Evolutionary conservation across 768 basidiomycete species (phyloP), one percentile per base, ranked within the genome.

Genomic region (Lentinula lateritia): DNA sequence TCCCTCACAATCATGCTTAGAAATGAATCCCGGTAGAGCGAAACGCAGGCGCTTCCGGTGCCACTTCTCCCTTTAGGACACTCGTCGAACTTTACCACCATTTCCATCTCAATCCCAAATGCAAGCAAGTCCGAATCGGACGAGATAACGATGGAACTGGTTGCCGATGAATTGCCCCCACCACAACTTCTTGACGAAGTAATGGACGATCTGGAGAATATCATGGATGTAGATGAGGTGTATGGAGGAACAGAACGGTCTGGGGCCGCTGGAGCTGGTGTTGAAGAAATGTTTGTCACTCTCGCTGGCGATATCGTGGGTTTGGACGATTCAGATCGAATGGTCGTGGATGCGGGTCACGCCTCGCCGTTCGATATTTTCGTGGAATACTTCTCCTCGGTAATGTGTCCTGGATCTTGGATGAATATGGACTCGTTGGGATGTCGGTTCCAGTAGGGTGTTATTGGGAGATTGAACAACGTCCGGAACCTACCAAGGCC

Each of bases 391-490:
- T 56, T 56, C 5, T 38, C 54, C 20, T 39, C 39, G 18, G 56
- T 58, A 42, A 58, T 58, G 56, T 46, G 56, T n/a, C 56, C 56
- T 20, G 45, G 41, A 12, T 58, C 56, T 15, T 58, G 56, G 56
- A 38, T 38, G 38, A 36, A 54, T 15, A 39, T 39, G 10, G 38
- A 20, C 39, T 16, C 10, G 36, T 34, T 32, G 12, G 36, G 32
- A 52, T 52, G 52, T n/a, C 28, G 52, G 52, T 34, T 52, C 9
- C 28, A 38, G 34, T 52, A 52, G 36, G 32, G 18, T 34, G 52
- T 15, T 16, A 4, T 18, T 28, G 28, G 28, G n/a, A 28, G 43
- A 18, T 39, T 20, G 46, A n/a, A 2, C 16, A 10, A 12, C 0
- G 13, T 39, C 13, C 13, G 38, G 38, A 39, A 39, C 38, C 38